Evolutionary conservation across 129 eudicot species (phyloP), one percentile per base, ranked within the genome.

Genomic region (Saposhnikovia divaricata): DNA sequence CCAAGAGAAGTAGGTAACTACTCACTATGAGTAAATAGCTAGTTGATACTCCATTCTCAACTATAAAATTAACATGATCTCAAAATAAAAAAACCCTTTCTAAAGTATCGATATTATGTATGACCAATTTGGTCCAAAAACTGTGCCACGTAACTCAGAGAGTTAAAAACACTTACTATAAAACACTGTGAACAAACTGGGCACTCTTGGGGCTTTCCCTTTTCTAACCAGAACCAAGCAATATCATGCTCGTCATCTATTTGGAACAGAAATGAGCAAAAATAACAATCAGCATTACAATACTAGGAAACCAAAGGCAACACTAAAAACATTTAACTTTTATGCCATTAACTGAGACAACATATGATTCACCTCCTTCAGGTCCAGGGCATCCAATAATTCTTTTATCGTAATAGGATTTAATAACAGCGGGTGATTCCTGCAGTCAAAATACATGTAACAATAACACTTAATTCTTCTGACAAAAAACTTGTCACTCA

Each of bases 201-300:
- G 87, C 97, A 95, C 74, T 92, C 99, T 76, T 86, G 91, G 61
- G 97, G 85, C 85, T 95, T 85, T 39, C 88, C 97, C 86, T 95
- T 95, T 96, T 92, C 91, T 81, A 95, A 91, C 97, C 96, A 90
- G 86, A 95, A 90, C 99, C 99, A 95, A 80, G 90, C 97, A 82
- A 95, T 96, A 89, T 95, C 99, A 84, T 95, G 98, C 84, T 95
- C 98, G 39, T 92, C 98, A 81, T 95, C 98, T 95, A 87, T 81
- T 82, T 44, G 46, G 16, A 47, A 47, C 37, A 23, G 71, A 80
- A 81, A 76, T 5, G 37, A 28, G 48, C 57, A 50, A n/a, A 76
- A 83, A 77, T 3, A 74, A 15, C 4, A 55, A 31, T 43, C 3
- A 31, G 6, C 27, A 39, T 46, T 10, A 84, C 27, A 48, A 43